Evolutionary conservation across 192 early-diverging fungal genomes (phyloP), one percentile per base, ranked within the genome.

Genomic region (Powellomyces hirtus): DNA sequence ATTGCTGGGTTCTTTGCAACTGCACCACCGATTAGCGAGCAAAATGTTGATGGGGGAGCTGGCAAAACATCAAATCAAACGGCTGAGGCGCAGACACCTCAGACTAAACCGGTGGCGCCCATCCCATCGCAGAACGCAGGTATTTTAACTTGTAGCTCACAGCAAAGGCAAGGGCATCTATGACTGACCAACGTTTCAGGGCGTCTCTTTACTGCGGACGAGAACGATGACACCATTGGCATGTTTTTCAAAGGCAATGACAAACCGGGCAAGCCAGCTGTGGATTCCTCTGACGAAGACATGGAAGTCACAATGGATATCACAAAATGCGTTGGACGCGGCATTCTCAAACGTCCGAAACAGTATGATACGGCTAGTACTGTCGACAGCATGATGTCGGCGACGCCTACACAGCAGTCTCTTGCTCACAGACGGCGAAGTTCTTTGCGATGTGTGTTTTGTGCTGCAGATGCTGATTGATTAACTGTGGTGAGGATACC

Each of bases 201-300:
- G 20, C 59, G 59, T 27, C 4, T 37, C 11, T 38, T 38, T 36
- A 37, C 59, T 2, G 35, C 35, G 22, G 59, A 60, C n/a, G 59
- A 60, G 1, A 60, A 60, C 20, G 59, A 60, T 29, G 59, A 60
- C 22, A 60, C 59, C 11, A 60, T 60, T 20, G 59, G 59, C 59
- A 36, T n/a, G 36, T 60, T 60, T 22, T 60, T 60, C 59, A 40
- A 40, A 40, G 59, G 59, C 6, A 10, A 10, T 22, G 22, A 40
- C 38, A 37, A 2, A 2, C 18, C 53, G 31, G 7, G 10, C 53
- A 27, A 56, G 4, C 16, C 2, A 24, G 16, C 5, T 16, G 46
- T 24, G 3, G 59, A 36, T 5, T 33, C 36, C 8, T 60, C 59
- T 10, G 35, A 38, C 35, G 59, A 60, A 7, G 35, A 60, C 20